Evolutionary conservation across 441 rosid species (phyloP).

Genomic region (Corymbia calophylla): DNA sequence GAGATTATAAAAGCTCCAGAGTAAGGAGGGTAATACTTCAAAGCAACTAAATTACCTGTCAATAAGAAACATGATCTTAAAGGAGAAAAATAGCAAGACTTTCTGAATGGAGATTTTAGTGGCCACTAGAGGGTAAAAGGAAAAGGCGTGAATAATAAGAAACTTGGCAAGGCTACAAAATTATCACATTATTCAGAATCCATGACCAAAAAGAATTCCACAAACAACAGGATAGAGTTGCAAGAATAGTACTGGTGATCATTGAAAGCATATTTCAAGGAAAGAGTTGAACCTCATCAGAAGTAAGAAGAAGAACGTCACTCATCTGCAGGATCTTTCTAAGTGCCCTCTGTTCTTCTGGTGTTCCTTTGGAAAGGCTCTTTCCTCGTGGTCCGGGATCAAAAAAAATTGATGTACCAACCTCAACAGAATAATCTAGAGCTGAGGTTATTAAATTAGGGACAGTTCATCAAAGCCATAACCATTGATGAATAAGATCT

Average conservation of each 20-base stretch:
- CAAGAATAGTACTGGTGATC: background rate
- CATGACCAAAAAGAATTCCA: background rate
- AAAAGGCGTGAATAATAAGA: background rate
- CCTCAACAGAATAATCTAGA: slow-evolving; percentile 69
- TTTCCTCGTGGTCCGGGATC: slow-evolving; percentile 99
- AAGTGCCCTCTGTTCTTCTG: slow-evolving; percentile 65
- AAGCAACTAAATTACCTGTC: background rate
- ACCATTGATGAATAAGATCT: slow-evolving; percentile 80
- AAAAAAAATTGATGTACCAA: slow-evolving; percentile 82
- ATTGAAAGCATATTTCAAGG: background rate
- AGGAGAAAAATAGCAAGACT: background rate
- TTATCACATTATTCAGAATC: background rate
- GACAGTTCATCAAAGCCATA: slow-evolving; percentile 90
- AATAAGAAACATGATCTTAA: background rate
- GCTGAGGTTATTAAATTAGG: slow-evolving; percentile 55
- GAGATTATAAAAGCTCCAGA: background rate
- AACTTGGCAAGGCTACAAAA: background rate
- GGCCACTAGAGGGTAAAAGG: background rate
- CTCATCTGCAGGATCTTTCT: slow-evolving; percentile 70
- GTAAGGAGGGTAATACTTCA: background rate
- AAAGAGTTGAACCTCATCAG: slow-evolving; percentile 68
- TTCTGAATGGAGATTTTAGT: background rate
- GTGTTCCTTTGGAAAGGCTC: slow-evolving; percentile 70
- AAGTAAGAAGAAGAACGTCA: slow-evolving; percentile 86
- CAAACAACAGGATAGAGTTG: background rate